phyloP scores from a whole-genome alignment of 169 alveolate species.

The Eimeria nieschulzi region DNA sequence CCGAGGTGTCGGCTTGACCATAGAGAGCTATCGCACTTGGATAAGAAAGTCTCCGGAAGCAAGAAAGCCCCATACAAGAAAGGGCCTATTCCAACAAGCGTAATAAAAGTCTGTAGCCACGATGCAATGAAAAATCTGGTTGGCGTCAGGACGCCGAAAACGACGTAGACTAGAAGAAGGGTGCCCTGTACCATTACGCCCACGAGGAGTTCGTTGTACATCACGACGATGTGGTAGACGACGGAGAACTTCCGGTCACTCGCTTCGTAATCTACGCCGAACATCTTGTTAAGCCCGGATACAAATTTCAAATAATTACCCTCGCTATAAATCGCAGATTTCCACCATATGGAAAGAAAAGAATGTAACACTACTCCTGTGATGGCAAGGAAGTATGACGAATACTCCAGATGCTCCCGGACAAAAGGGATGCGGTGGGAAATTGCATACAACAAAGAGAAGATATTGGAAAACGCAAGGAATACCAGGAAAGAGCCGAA shows the following conservation, averaged over 20 bases:
- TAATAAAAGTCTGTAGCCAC: background rate
- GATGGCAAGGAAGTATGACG: slow-evolving; percentile 4
- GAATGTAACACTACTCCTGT: background rate
- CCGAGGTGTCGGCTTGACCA: too few species aligned
- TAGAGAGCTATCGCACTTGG: background rate
- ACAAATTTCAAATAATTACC: background rate
- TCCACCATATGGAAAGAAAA: background rate
- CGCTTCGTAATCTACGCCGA: background rate
- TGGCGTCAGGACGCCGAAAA: slow-evolving; percentile 3
- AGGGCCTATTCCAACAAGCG: background rate
- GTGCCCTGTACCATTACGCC: background rate
- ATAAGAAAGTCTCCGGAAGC: background rate
- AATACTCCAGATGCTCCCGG: slow-evolving; percentile 1
- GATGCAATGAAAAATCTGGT: background rate
- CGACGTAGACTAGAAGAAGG: background rate
- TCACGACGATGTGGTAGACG: slow-evolving; percentile 3
- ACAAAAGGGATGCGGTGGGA: slow-evolving; percentile 12
- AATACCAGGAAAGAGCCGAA: background rate
- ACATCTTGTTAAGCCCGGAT: background rate
- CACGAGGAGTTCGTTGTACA: slow-evolving; percentile 2
- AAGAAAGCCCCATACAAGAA: background rate
- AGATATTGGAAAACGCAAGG: background rate
- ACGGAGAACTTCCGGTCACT: background rate
- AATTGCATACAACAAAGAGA: background rate
- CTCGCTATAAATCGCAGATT: background rate